Evolutionary conservation across 2,329 filamentous ascomycete species (phyloP).

Genomic region (Pyricularia grisea): DNA sequence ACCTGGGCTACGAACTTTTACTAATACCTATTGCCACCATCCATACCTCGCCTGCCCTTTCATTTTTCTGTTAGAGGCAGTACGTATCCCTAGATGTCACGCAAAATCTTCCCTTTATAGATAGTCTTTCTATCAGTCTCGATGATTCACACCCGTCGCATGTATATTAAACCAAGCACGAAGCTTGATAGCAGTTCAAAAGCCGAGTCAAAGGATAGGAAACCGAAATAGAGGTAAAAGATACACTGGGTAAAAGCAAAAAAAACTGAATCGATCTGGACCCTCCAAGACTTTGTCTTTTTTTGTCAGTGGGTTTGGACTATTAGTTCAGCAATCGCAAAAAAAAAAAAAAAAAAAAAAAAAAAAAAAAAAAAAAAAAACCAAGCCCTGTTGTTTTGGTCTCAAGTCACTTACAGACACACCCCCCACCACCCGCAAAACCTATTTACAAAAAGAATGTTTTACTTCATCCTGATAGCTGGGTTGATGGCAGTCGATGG

Average conservation of each 20-base stretch:
- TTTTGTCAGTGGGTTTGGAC: not conserved
- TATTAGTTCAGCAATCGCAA: not conserved
- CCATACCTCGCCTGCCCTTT: too few species aligned
- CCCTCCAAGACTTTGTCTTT: too few species aligned
- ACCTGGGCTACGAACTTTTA: too few species aligned
- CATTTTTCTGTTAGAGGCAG: too few species aligned
- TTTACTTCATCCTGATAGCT: not conserved
- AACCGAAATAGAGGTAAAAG: not conserved
- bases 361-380: too few species aligned
- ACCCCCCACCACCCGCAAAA: not conserved
- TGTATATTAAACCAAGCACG: not conserved
- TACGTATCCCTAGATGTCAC: too few species aligned
- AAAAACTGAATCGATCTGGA: not conserved
- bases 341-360: too few species aligned
- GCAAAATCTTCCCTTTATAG: too few species aligned
- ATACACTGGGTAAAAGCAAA: not conserved
- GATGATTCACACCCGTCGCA: too few species aligned
- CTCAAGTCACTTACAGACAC: not conserved
- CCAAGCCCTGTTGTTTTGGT: not conserved
- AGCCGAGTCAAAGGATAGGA: not conserved
- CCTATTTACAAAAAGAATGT: not conserved
- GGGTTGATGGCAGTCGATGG: not conserved
- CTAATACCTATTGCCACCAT: too few species aligned
- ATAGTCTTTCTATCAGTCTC: too few species aligned
- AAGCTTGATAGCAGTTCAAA: not conserved